A percentile compares a stretch with the other conserved stretches of the same genome.
phyloP scores from a whole-genome alignment of 83 land plant genomes.

The Diphasiastrum complanatum region DNA sequence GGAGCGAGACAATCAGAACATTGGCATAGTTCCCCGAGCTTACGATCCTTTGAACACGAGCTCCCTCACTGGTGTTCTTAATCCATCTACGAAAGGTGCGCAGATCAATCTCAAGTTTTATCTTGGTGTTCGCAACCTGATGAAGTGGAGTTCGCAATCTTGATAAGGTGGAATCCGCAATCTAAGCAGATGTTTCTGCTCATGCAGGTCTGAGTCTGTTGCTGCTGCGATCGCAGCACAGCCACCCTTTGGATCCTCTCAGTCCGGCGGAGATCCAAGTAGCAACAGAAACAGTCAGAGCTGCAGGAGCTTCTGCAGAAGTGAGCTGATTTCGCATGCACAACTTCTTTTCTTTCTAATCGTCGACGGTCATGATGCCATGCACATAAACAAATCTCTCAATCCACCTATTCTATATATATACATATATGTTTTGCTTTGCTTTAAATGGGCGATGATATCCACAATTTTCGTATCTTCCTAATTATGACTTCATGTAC shows the following conservation, averaged over 20 bases:
- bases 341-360: too few species aligned
- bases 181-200: background rate
- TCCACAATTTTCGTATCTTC: background rate
- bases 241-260: slow-evolving; percentile 25
- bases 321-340: too few species aligned
- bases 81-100: background rate
- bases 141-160: background rate
- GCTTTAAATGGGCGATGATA: too few species aligned
- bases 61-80: background rate
- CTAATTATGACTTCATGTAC: too few species aligned
- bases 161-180: background rate
- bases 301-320: slow-evolving; percentile 24
- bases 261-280: slow-evolving; percentile 22
- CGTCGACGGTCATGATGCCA: too few species aligned
- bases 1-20: slow-evolving; percentile 1
- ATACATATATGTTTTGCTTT: too few species aligned
- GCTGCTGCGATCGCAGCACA: slow-evolving; percentile 6
- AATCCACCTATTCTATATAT: too few species aligned
- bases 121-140: too few species aligned
- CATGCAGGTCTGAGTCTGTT: slow-evolving; percentile 11
- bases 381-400: too few species aligned
- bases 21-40: background rate
- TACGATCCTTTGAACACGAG: too few species aligned
- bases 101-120: too few species aligned
- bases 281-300: slow-evolving; percentile 21